These are phyloP conservation scores for Rhipidocladum racemiflorum DNA, from an alignment of 176 grass and related monocot genomes.

Conservation along the genomic window DNA sequence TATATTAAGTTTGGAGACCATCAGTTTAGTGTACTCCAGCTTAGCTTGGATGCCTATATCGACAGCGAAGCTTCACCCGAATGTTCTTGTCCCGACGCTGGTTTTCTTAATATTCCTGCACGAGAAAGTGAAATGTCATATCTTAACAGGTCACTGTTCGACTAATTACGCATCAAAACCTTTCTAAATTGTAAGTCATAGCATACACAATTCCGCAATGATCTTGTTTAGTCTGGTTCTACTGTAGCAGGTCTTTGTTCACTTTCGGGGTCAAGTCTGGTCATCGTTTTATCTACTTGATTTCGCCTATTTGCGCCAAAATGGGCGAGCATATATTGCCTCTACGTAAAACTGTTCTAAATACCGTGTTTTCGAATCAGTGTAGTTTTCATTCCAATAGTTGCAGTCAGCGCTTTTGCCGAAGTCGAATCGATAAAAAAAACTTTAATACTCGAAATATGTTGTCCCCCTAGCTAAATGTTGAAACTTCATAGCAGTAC, in stretches of 20 bases:
- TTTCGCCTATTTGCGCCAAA: background rate
- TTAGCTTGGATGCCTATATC: background rate
- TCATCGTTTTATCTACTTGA: background rate
- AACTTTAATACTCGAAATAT: background rate
- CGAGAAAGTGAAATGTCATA: constrained; percentile 1
- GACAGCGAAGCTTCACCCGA: constrained; percentile 46
- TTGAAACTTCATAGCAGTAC: background rate
- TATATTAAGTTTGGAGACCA: no score
- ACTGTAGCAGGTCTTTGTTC: background rate
- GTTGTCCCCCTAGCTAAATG: background rate
- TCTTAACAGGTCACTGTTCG: background rate
- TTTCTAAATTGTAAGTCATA: background rate
- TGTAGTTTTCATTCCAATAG: background rate
- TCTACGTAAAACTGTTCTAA: background rate
- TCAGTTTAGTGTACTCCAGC: no score
- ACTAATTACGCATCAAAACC: background rate
- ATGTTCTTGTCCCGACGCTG: constrained; percentile 21
- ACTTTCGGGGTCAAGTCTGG: background rate
- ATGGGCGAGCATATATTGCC: no score
- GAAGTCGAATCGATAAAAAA: background rate
- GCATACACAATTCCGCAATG: background rate
- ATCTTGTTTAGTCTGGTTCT: background rate
- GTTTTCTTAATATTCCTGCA: constrained; percentile 38
- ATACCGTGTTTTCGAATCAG: background rate
- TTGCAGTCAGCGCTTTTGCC: background rate